Base-by-base conservation (phyloP, 805 yeast species). In the Suhomyces pyralidae region DNA sequence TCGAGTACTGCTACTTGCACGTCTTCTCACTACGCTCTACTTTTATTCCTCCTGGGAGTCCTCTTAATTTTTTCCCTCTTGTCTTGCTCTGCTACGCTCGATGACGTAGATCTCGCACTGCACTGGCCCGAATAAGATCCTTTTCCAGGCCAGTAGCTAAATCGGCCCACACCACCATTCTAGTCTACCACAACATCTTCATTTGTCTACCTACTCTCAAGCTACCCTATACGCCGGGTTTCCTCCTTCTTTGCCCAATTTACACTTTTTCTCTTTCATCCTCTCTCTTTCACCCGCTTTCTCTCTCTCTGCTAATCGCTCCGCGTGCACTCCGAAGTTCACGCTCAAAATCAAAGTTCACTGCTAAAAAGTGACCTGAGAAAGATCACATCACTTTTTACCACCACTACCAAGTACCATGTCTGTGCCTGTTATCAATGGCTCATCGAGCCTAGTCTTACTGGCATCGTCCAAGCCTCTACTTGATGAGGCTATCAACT, bases 391-490 rank as follows among this genome's bases (percentile, higher is more conserved):
- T 32, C 17, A 32, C 36, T 32, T 32, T 32, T n/a, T 32, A 32
- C n/a, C 17, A 32, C 15, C 36, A 32, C 36, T 5, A 32, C 17
- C 7, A 14, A 32, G n/a, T 12, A 32, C 48, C 12, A 54, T 51
- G 58, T 24, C 55, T 19, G 58, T 65, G 38, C 68, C 85, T 15
- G 64, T 82, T 48, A 79, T 84, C 52, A 83, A 82, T 62, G 88
- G 86, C 17, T 74, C 81, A 20, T 76, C 87, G 20, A 77, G 74
- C 62, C 73, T 81, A 53, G 69, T 77, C 15, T 68, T 83, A 42
- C 74, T 75, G 56, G 89, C 92, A 9, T 73, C 82, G 15, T 77
- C 77, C 51, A 63, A 66, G 24, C 64, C 63, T 14, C 64, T 81
- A 36, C 80, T 77, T 52, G 58, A 70, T 26, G 62, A 75, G 28